phyloP scores from a whole-genome alignment of 169 alveolate genomes.

The Plasmodium adleri region DNA sequence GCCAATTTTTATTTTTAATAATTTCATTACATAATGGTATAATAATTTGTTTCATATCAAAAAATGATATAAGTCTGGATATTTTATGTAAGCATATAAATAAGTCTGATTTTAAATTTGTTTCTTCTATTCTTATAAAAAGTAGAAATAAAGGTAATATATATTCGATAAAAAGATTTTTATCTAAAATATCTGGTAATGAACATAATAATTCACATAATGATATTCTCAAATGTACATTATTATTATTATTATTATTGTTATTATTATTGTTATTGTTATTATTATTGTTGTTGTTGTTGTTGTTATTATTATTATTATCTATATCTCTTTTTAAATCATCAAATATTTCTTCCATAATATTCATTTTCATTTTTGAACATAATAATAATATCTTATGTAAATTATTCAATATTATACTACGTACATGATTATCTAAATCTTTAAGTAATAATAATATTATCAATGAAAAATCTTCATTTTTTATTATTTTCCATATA shows the following conservation, averaged over 20 bases:
- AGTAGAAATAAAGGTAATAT: conserved; percentile 58
- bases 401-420: conserved; percentile 58
- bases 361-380: conserved; percentile 52
- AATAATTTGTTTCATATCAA: conserved; percentile 78
- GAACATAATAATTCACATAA: conserved; percentile 64
- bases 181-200: conserved; percentile 73
- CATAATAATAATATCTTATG: conserved; percentile 34
- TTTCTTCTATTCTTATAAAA: conserved; percentile 74
- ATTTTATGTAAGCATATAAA: conserved; percentile 72
- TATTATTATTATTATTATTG: neutral
- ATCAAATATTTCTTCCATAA: conserved; percentile 70
- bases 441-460: conserved; percentile 69
- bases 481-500: conserved; percentile 27
- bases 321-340: conserved; percentile 77
- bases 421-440: conserved; percentile 73
- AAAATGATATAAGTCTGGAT: conserved; percentile 64
- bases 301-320: conserved; percentile 13
- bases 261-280: too few species aligned
- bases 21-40: conserved; percentile 73
- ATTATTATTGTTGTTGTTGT: conserved; percentile 12
- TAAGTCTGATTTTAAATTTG: conserved; percentile 55
- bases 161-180: conserved; percentile 73
- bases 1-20: conserved; percentile 71
- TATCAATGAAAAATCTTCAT: conserved; percentile 34
- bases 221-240: conserved; percentile 73